Base-by-base conservation (phyloP, 352 stramenopile species). In the Pythium aquatile region DNA sequence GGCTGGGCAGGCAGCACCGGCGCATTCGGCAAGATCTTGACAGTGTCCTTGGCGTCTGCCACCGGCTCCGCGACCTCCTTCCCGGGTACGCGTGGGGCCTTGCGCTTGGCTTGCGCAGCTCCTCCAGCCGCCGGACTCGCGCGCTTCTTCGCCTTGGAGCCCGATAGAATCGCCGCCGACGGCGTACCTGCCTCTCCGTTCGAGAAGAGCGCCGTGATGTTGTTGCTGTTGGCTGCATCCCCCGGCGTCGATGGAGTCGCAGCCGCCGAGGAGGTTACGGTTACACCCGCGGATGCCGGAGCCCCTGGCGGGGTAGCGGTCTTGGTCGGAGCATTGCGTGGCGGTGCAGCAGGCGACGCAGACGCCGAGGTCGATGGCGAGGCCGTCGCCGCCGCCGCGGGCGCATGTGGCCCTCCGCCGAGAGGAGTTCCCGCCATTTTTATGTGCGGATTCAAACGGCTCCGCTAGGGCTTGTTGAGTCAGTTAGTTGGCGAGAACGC, bases 341-440 rank as follows among this genome's bases (percentile, higher is more conserved):
- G 2, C 8, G 40, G 14, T 5, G 40, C 40, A 26, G 44, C 40
- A 17, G 40, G 35, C 16, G 35, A 42, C 16, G 4, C 7, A 42
- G 46, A 52, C 16, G 46, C 26, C 10, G 26, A 52, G 46, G 46
- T 9, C 39, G 28, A 40, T 24, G 55, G 35, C 44, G 44, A 30
- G 1, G 44, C 44, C 24, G 35, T 13, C 2, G 51, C 28, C 5
- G 59, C 26, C 20, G 46, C 9, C 32, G 47, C 46, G 14, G 14
- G 10, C 11, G 28, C 30, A 51, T 51, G 17, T 3, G 30, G 40
- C 57, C 26, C 40, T 1, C 7, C 30, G 57, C 44, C 46, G 2
- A n/a, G n/a, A 9, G 37, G 49, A 8, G 46, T 72, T 72, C 66
- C 66, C 66, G 66, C 66, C 66, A 72, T 72, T 72, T 72, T 64